A percentile compares a stretch with the other conserved stretches of the same genome.
phyloP scores from a whole-genome alignment of 2,329 filamentous ascomycete species.

The Tolypocladium cylindrosporum region DNA sequence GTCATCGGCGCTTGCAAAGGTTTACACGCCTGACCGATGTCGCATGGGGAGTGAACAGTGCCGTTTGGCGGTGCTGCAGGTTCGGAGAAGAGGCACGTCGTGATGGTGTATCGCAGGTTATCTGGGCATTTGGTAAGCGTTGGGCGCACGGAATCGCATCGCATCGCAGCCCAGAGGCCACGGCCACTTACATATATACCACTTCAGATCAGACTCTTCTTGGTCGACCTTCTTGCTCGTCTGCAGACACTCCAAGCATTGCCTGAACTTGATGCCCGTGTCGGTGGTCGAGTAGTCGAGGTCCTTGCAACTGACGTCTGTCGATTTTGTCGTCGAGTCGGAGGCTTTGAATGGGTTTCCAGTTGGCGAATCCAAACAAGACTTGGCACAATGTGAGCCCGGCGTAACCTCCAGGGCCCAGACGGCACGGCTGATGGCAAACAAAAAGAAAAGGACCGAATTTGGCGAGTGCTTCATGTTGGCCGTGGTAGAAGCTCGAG shows the following conservation, averaged over 20 bases:
- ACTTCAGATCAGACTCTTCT: slow-evolving; percentile 30
- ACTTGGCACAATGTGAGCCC: slow-evolving; percentile 36
- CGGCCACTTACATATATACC: slow-evolving; percentile 36
- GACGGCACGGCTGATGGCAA: slow-evolving; percentile 7
- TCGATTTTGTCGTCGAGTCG: slow-evolving; percentile 29
- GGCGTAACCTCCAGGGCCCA: slow-evolving; percentile 36
- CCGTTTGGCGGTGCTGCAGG: slow-evolving; percentile 19
- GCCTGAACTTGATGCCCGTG: slow-evolving; percentile 34
- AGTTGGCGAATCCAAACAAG: slow-evolving; percentile 31
- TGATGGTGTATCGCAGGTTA: slow-evolving; percentile 38
- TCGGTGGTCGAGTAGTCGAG: slow-evolving; percentile 24
- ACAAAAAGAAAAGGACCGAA: slow-evolving; percentile 7
- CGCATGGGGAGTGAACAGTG: slow-evolving; percentile 29
- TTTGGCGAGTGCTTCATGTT: neutral
- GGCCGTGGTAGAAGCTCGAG: neutral
- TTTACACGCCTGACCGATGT: slow-evolving; percentile 29
- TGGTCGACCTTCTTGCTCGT: slow-evolving; percentile 30
- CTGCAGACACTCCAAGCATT: slow-evolving; percentile 36
- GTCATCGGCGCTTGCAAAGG: slow-evolving; percentile 28
- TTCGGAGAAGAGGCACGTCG: slow-evolving; percentile 33
- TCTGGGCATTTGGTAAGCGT: slow-evolving; percentile 19
- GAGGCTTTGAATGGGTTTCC: slow-evolving; percentile 21
- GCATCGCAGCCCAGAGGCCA: neutral
- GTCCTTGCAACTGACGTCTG: slow-evolving; percentile 38
- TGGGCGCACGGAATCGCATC: neutral